Conservation (phyloP, 2,329 filamentous ascomycete genomes). For the Capronia coronata region DNA sequence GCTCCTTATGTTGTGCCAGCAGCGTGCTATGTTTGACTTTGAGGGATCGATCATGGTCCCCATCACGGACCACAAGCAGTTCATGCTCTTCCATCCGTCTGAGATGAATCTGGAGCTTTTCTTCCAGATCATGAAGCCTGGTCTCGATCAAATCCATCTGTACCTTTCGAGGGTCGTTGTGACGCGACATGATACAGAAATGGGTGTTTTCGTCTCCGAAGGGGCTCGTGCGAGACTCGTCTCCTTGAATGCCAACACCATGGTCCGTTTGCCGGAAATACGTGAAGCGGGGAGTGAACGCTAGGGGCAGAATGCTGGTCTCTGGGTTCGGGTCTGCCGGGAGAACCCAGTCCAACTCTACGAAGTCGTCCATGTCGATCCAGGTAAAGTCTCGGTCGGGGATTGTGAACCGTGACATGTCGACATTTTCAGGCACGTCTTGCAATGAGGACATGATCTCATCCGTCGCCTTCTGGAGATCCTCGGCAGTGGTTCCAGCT, state of each 20-base stretch:
- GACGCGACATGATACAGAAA: slow-evolving; percentile 87
- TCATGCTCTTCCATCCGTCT: slow-evolving; percentile 69
- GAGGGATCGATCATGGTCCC: slow-evolving; percentile 43
- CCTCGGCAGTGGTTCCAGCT: slow-evolving; percentile 68
- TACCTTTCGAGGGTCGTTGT: slow-evolving; percentile 80
- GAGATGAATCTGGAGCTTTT: slow-evolving; percentile 70
- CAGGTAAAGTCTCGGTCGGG: slow-evolving; percentile 91
- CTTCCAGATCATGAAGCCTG: slow-evolving; percentile 68
- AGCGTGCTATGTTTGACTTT: slow-evolving; percentile 46
- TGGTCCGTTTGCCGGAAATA: slow-evolving; percentile 98
- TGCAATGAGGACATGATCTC: slow-evolving; percentile 53
- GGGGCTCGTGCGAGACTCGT: slow-evolving; percentile 73
- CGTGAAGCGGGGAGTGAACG: slow-evolving; percentile 87
- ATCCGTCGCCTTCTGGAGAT: slow-evolving; percentile 62
- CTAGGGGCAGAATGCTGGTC: slow-evolving; percentile 87
- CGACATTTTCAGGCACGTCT: slow-evolving; percentile 46
- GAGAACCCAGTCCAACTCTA: slow-evolving; percentile 93
- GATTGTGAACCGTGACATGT: slow-evolving; percentile 84
- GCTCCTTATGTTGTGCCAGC: slow-evolving; percentile 50
- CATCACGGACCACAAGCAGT: slow-evolving; percentile 51
- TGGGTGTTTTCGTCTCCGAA: slow-evolving; percentile 94
- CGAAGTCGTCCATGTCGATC: slow-evolving; percentile 99
- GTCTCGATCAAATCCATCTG: slow-evolving; percentile 79
- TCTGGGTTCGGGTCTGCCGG: slow-evolving; percentile 84
- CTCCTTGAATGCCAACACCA: slow-evolving; percentile 68